Conservation (phyloP, 345 rosid species). For the Arabidopsis arenosa region DNA sequence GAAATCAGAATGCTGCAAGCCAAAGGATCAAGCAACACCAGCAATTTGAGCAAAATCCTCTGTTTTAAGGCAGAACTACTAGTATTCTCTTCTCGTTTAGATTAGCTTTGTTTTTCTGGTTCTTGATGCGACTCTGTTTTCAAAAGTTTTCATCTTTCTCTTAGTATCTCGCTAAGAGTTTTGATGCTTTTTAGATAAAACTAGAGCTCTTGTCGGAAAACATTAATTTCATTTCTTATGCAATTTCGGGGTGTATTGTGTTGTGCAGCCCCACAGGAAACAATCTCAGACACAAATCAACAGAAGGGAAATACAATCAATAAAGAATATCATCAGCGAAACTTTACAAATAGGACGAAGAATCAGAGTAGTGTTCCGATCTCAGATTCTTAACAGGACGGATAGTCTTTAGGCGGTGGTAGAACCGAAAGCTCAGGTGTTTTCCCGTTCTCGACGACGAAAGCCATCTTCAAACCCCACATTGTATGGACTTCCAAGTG, state of each 20-base stretch:
- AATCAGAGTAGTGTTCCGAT: conserved; percentile 12
- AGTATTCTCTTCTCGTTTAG: conserved; percentile 17
- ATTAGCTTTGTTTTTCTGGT: conserved; percentile 34
- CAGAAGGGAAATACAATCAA: conserved; percentile 30
- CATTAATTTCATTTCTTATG: conserved; percentile 32
- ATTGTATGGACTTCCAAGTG: conserved; percentile 64
- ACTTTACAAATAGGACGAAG: conserved; percentile 32
- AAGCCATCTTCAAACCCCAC: conserved; percentile 72
- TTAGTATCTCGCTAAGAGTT: conserved; percentile 37
- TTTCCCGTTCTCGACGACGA: conserved; percentile 59
- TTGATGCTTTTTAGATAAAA: conserved; percentile 18
- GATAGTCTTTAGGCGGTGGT: conserved; percentile 62
- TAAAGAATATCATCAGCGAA: conserved; percentile 43
- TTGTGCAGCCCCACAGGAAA: conserved; percentile 38
- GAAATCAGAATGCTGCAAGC: conserved; percentile 60
- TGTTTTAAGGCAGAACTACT: conserved; percentile 10
- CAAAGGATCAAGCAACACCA: conserved; percentile 51
- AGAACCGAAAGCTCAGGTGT: conserved; percentile 48
- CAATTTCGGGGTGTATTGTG: conserved; percentile 29
- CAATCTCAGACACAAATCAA: conserved; percentile 43
- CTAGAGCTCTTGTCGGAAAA: conserved; percentile 17
- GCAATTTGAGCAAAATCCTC: conserved; percentile 28
- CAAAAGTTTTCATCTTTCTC: conserved; percentile 13
- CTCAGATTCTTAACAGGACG: conserved; percentile 46
- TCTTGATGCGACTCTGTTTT: conserved; percentile 24